These are phyloP conservation scores for Aspergillus pseudoglaucus DNA, from an alignment of 2,329 filamentous ascomycete species.

Conservation along the genomic window DNA sequence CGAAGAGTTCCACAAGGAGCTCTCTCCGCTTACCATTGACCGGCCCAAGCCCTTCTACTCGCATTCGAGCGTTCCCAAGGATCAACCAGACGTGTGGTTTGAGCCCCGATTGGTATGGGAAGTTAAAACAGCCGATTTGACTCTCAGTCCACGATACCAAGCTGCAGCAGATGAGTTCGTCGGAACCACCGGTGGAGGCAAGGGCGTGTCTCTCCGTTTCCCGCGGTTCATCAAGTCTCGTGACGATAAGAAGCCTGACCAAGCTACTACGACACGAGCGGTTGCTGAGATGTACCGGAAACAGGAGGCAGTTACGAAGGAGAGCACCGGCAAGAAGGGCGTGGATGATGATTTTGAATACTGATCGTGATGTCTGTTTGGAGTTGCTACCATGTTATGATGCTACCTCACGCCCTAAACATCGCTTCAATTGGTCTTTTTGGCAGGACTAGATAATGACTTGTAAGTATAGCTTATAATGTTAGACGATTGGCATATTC, in stretches of 20 bases:
- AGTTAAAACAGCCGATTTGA: slow-evolving; percentile 93
- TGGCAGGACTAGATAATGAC: too few species aligned
- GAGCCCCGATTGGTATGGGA: slow-evolving; percentile 95
- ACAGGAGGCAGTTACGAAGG: slow-evolving; percentile 85
- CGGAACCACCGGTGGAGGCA: slow-evolving; percentile 60
- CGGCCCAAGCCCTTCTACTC: slow-evolving; percentile 89
- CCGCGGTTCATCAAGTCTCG: slow-evolving; percentile 85
- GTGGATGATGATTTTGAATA: slow-evolving; percentile 99
- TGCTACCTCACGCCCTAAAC: too few species aligned
- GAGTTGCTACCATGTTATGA: too few species aligned
- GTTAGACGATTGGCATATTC: too few species aligned
- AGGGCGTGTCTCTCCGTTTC: slow-evolving; percentile 83
- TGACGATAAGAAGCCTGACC: slow-evolving; percentile 92
- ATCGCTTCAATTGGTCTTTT: too few species aligned
- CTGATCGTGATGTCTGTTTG: slow-evolving; percentile 34
- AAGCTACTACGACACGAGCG: slow-evolving; percentile 76
- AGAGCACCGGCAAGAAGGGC: slow-evolving; percentile 74
- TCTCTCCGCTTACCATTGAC: slow-evolving; percentile 75
- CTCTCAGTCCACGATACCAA: slow-evolving; percentile 84
- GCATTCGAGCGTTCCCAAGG: slow-evolving; percentile 75
- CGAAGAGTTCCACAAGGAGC: slow-evolving; percentile 72
- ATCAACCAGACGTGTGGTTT: slow-evolving; percentile 98
- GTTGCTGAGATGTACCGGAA: slow-evolving; percentile 96
- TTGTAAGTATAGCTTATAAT: too few species aligned
- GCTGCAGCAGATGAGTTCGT: slow-evolving; percentile 78